These are phyloP conservation scores for Haplosporangium gracile DNA, from an alignment of 192 early-diverging fungal genomes.

Conservation along the genomic window DNA sequence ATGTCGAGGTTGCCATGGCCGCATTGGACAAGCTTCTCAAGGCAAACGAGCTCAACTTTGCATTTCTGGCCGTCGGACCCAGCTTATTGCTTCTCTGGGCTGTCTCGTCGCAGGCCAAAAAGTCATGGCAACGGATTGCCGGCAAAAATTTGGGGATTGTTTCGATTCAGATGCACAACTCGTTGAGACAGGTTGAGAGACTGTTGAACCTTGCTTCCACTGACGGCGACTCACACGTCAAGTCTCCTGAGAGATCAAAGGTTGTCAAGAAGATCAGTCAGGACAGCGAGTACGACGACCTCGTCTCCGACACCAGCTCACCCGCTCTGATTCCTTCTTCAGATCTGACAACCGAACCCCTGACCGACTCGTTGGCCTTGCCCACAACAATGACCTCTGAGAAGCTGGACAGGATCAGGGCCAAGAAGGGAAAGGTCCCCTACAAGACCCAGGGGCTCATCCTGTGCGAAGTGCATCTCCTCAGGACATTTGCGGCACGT, in stretches of 20 bases:
- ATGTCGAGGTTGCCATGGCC: constrained; percentile 91
- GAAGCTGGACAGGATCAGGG: constrained; percentile 28
- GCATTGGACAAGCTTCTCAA: constrained; percentile 93
- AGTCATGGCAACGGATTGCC: constrained; percentile 55
- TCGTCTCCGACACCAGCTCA: constrained; percentile 6
- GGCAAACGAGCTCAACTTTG: constrained; percentile 97
- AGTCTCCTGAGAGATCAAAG: constrained; percentile 2
- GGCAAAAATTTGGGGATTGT: constrained; percentile 53
- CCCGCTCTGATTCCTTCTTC: neutral
- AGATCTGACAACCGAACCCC: constrained; percentile 4
- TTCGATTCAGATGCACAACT: constrained; percentile 62
- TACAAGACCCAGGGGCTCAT: constrained; percentile 75
- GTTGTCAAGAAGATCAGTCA: neutral
- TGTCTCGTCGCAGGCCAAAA: constrained; percentile 54
- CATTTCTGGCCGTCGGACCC: constrained; percentile 85
- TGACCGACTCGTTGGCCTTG: constrained; percentile 4
- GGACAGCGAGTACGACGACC: constrained; percentile 22
- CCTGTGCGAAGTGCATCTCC: constrained; percentile 72
- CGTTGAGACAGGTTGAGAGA: constrained; percentile 69
- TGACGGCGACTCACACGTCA: constrained; percentile 18
- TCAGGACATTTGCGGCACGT: constrained; percentile 61
- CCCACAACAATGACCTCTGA: constrained; percentile 19
- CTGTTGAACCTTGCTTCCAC: constrained; percentile 61
- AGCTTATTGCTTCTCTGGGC: constrained; percentile 73
- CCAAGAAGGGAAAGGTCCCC: constrained; percentile 56